Conservation (phyloP, 148 eudicot genomes). For the Cornus controversa region DNA sequence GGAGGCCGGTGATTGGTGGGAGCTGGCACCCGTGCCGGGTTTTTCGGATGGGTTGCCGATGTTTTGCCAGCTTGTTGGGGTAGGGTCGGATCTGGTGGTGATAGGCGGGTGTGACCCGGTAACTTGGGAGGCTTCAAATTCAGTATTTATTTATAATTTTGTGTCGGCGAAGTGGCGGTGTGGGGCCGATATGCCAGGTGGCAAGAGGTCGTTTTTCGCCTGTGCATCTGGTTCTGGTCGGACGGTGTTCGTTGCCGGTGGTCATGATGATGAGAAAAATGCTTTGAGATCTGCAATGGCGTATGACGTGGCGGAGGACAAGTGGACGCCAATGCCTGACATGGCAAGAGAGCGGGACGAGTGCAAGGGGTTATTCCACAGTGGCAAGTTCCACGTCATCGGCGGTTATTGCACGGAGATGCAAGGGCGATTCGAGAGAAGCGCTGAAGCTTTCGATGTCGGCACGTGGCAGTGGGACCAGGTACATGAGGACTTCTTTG, state of each 20-base stretch:
- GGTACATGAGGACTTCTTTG: slow-evolving; percentile 34
- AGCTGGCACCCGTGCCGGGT: slow-evolving; percentile 48
- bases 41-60: slow-evolving; percentile 57
- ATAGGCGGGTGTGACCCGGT: slow-evolving; percentile 82
- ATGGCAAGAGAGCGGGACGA: slow-evolving; percentile 75
- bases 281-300: slow-evolving; percentile 55
- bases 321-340: slow-evolving; percentile 59
- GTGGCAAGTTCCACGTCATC: slow-evolving; percentile 72
- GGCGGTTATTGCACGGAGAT: slow-evolving; percentile 63
- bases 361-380: slow-evolving; percentile 47
- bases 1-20: slow-evolving; percentile 42
- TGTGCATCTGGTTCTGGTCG: slow-evolving; percentile 48
- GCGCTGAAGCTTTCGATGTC: slow-evolving; percentile 48
- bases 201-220: slow-evolving; percentile 58
- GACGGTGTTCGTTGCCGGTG: slow-evolving; percentile 73
- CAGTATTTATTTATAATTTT: slow-evolving; percentile 53
- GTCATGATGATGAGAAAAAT: slow-evolving; percentile 73
- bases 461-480: slow-evolving; percentile 60
- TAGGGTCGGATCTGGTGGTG: slow-evolving; percentile 59
- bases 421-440: slow-evolving; percentile 60
- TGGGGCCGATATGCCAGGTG: slow-evolving; percentile 75
- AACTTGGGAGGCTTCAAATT: slow-evolving; percentile 46
- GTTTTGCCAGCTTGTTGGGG: slow-evolving; percentile 60
- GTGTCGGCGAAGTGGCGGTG: slow-evolving; percentile 56
- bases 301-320: slow-evolving; percentile 60